Conservation (phyloP, 2,329 filamentous ascomycete species). For the Colletotrichum brevisporum region DNA sequence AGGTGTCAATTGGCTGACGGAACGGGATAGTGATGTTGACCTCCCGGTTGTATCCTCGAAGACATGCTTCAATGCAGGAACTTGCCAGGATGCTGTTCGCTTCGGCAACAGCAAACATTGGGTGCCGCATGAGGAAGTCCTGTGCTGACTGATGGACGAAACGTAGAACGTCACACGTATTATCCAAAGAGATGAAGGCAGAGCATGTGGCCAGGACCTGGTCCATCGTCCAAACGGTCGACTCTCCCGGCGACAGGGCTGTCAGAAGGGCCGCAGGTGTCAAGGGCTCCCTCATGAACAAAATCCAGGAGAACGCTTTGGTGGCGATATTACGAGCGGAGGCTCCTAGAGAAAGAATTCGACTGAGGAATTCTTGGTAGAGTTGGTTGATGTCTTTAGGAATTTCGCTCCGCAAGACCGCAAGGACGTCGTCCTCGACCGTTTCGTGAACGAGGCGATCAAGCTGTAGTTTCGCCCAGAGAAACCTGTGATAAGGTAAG, state of each 20-base stretch:
- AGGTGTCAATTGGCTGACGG: neutral
- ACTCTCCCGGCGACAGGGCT: fast-evolving
- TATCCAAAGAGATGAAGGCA: neutral
- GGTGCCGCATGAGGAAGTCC: neutral
- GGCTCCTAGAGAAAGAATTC: neutral
- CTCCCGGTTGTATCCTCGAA: fast-evolving
- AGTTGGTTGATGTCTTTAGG: neutral
- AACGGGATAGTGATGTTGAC: neutral
- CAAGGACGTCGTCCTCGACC: neutral
- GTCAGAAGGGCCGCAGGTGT: neutral
- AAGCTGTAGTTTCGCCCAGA: conserved; percentile 2
- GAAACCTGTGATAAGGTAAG: neutral
- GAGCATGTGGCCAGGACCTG: neutral
- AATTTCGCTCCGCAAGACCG: fast-evolving
- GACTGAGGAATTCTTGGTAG: neutral
- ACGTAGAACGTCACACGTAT: neutral
- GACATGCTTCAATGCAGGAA: neutral
- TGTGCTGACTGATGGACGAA: neutral
- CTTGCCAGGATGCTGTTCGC: neutral
- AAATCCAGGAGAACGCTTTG: neutral
- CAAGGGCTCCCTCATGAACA: neutral
- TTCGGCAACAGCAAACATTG: fast-evolving
- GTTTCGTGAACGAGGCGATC: neutral
- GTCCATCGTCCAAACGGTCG: neutral
- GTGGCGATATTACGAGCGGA: neutral